Evolutionary conservation across 2,329 filamentous ascomycete species (phyloP).

Genomic region (Exophiala viscosa): DNA sequence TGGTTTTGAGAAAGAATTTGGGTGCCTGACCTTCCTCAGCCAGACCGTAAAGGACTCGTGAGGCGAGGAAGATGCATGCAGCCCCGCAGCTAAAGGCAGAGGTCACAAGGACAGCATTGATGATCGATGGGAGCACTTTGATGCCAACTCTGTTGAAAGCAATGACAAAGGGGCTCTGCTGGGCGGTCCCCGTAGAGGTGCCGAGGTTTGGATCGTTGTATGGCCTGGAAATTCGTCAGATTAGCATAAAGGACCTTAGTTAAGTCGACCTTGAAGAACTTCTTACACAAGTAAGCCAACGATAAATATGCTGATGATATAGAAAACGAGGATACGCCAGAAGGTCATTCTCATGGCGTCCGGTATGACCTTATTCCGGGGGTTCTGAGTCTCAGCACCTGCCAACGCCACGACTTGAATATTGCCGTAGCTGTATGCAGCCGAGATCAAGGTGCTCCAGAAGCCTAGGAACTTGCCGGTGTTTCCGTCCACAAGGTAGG

Average conservation of each 20-base stretch:
- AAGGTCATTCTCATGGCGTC: constrained; percentile 52
- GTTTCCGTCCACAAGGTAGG: constrained; percentile 53
- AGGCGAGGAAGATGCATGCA: constrained; percentile 57
- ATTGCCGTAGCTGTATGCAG: constrained; percentile 39
- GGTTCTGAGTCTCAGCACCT: constrained; percentile 51
- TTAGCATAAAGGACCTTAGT: constrained; percentile 55
- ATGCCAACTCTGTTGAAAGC: constrained; percentile 57
- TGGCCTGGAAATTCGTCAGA: constrained; percentile 16
- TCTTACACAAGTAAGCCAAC: constrained; percentile 48
- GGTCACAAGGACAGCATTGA: constrained; percentile 54
- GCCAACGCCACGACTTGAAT: constrained; percentile 51
- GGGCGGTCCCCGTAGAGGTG: constrained; percentile 42
- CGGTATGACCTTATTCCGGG: constrained; percentile 49
- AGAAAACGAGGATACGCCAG: constrained; percentile 55
- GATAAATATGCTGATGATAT: constrained; percentile 52
- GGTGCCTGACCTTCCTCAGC: constrained; percentile 56
- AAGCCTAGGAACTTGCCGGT: constrained; percentile 40
- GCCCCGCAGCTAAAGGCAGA: constrained; percentile 56
- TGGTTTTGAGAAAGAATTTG: constrained; percentile 44
- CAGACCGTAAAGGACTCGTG: constrained; percentile 57
- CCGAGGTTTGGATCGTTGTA: not conserved
- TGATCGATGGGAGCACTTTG: constrained; percentile 53
- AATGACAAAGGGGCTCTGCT: constrained; percentile 46
- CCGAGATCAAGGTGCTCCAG: constrained; percentile 42
- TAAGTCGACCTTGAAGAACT: too few species aligned